phyloP scores from a whole-genome alignment of 768 basidiomycete species.

The Leccinum ochraceum region DNA sequence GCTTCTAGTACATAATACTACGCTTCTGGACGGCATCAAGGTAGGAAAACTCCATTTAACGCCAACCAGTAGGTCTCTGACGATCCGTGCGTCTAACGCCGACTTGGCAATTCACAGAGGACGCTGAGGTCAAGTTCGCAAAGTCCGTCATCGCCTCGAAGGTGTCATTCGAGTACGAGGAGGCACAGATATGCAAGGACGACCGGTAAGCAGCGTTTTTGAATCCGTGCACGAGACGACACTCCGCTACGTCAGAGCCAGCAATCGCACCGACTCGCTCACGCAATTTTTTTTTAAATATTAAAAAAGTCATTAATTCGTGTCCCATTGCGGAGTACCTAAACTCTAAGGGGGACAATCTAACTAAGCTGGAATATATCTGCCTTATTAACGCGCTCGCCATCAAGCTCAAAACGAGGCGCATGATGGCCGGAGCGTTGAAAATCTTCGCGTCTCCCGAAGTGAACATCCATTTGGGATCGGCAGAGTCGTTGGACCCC shows the following conservation, averaged over 20 bases:
- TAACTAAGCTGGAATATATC: slow-evolving; percentile 38
- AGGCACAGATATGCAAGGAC: slow-evolving; percentile 92
- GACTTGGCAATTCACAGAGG: slow-evolving; percentile 54
- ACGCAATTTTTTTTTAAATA: slow-evolving; percentile 45
- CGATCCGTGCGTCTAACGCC: background rate
- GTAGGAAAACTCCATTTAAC: slow-evolving; percentile 85
- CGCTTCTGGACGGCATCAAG: slow-evolving; percentile 80
- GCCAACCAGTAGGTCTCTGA: slow-evolving; percentile 63
- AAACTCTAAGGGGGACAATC: no score
- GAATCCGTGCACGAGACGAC: background rate
- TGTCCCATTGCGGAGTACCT: no score
- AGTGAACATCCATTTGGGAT: slow-evolving; percentile 94
- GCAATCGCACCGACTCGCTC: slow-evolving; percentile 75
- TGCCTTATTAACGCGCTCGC: slow-evolving; percentile 88
- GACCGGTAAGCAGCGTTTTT: slow-evolving; percentile 61
- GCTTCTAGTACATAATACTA: slow-evolving; percentile 70
- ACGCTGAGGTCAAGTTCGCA: slow-evolving; percentile 71
- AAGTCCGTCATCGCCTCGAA: slow-evolving; percentile 98
- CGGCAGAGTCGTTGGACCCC: slow-evolving; percentile 81
- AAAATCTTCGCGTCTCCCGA: slow-evolving; percentile 99
- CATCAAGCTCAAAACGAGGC: slow-evolving; percentile 74
- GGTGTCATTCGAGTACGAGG: slow-evolving; percentile 94
- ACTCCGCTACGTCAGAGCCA: slow-evolving; percentile 28
- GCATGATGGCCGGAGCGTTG: slow-evolving; percentile 96
- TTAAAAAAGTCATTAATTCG: no score